Evolutionary conservation across 495 filamentous ascomycete genomes (phyloP), one percentile per base, ranked within the genome.

Genomic region (Penicillium psychrofluorescens): DNA sequence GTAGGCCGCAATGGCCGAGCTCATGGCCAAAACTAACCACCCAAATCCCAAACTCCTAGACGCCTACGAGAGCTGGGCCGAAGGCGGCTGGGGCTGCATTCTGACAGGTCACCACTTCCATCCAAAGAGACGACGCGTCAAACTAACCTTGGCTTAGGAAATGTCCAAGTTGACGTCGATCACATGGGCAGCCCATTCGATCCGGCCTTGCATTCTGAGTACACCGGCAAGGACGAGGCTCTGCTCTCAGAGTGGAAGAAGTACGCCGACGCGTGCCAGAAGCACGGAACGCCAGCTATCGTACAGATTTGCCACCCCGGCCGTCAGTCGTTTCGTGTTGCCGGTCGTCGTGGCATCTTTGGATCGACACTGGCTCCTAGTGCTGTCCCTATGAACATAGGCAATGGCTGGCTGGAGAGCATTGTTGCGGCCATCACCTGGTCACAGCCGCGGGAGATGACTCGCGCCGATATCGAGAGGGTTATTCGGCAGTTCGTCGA

Each of bases 261-360:
- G 35, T 80, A 72, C 53, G 77, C 77, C 9, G 43, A 57, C 8
- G 54, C 70, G 33, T 59, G 54, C 48, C 68, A 78, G 44, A 55
- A 66, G 13, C 54, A 70, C 36, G 70, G 67, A 16, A 70, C 76
- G 2, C 71, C 76, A 0, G 50, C 64, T 8, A 61, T 83, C 28
- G 66, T 79, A 2, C 78, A 84, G 48, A 51, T 83, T 43, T 72
- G 67, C 51, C 80, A 84, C 43, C 75, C 78, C 0, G 79, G 78
- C 2, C 67, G 78, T 1, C 79, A 83, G 47, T 76, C 72, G 0
- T 66, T 68, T 7, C 55, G 64, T 1, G 55, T 60, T 6, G 64
- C 71, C 0, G 78, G 78, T 1, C 50, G 55, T 7, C 62, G 76
- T 14, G 58, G 69, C 0, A 45, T 77, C 28, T 71, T 75, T 29